Conservation (phyloP, 768 basidiomycete species). For the Cantharellus anzutake region DNA sequence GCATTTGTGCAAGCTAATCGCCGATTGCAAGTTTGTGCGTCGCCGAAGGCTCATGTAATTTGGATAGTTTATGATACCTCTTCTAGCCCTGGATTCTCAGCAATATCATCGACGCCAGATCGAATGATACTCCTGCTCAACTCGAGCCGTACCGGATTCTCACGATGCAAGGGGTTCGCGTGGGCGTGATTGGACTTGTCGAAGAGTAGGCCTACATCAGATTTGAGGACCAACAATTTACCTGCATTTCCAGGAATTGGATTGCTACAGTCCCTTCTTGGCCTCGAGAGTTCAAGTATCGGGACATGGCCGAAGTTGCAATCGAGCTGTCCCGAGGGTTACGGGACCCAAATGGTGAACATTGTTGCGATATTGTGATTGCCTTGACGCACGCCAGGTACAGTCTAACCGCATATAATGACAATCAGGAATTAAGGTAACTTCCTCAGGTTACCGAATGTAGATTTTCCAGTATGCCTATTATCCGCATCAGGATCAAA, state of each 20-base stretch:
- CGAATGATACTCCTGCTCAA: slow-evolving; percentile 38
- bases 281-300: slow-evolving; percentile 62
- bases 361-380: slow-evolving; percentile 64
- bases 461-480: slow-evolving; percentile 10
- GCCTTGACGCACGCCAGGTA: slow-evolving; percentile 73
- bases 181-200: slow-evolving; percentile 75
- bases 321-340: slow-evolving; percentile 52
- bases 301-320: slow-evolving; percentile 54
- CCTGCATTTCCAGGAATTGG: slow-evolving; percentile 47
- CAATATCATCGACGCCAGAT: slow-evolving; percentile 60
- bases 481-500: background rate
- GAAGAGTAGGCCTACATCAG: slow-evolving; percentile 40
- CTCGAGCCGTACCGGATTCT: slow-evolving; percentile 45
- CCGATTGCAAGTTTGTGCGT: slow-evolving; percentile 51
- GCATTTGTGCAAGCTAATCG: slow-evolving; percentile 39
- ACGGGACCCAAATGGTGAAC: slow-evolving; percentile 37
- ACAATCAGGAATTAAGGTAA: background rate
- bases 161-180: slow-evolving; percentile 46
- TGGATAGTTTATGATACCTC: background rate
- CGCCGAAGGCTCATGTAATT: background rate
- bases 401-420: slow-evolving; percentile 5
- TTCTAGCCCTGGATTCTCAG: slow-evolving; percentile 73
- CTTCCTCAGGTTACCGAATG: slow-evolving; percentile 17
- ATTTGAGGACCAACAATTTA: background rate
- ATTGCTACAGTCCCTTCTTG: slow-evolving; percentile 73